Evolutionary conservation across 805 yeast species (phyloP).

Genomic region (Jamesozyma jinghongensis): DNA sequence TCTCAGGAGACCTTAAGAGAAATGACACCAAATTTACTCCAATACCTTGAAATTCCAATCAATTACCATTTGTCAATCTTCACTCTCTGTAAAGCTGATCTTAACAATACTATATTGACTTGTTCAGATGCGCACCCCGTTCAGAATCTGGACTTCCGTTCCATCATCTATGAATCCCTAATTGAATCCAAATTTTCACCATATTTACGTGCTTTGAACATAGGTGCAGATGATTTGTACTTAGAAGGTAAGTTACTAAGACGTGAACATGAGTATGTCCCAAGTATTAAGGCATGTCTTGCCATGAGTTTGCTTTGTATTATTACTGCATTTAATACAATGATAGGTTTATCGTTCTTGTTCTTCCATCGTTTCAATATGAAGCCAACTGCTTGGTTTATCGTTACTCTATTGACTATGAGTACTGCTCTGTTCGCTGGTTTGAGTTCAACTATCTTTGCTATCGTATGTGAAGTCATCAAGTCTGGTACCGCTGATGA

Average conservation of each 20-base stretch:
- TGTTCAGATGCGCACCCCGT: slow-evolving; percentile 28
- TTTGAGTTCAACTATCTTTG: slow-evolving; percentile 20
- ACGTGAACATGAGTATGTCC: slow-evolving; percentile 28
- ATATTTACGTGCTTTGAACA: slow-evolving; percentile 23
- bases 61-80: slow-evolving; percentile 24
- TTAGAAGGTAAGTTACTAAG: slow-evolving; percentile 25
- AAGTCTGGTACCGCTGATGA: slow-evolving; percentile 28
- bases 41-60: slow-evolving; percentile 21
- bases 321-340: slow-evolving; percentile 15
- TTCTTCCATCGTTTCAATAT: slow-evolving; percentile 7
- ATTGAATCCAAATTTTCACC: slow-evolving; percentile 26
- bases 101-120: slow-evolving; percentile 14
- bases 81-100: slow-evolving; percentile 23
- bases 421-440: slow-evolving; percentile 19
- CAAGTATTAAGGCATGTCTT: slow-evolving; percentile 25
- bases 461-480: slow-evolving; percentile 23
- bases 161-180: slow-evolving; percentile 24
- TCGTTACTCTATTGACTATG: not conserved
- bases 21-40: slow-evolving; percentile 21
- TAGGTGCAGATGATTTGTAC: slow-evolving; percentile 21
- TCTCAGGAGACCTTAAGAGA: slow-evolving; percentile 14
- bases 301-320: slow-evolving; percentile 23
- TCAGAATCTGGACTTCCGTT: slow-evolving; percentile 26
- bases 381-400: slow-evolving; percentile 5
- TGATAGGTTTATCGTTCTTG: slow-evolving; percentile 11